phyloP scores from a whole-genome alignment of 192 early-diverging fungal species.

The Mortierella antarctica region DNA sequence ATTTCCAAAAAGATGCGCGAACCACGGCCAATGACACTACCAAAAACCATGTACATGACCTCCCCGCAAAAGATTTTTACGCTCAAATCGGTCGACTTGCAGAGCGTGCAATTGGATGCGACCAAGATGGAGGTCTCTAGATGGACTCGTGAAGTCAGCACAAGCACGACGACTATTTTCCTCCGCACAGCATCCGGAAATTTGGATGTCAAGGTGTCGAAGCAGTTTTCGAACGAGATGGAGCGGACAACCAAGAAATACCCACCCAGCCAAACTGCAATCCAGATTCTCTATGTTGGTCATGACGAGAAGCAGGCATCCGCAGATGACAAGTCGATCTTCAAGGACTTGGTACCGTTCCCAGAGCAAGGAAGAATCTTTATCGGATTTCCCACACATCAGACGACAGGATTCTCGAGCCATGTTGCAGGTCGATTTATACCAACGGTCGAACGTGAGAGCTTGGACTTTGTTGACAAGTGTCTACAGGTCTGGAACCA shows the following conservation, averaged over 20 bases:
- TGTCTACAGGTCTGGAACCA: constrained; percentile 83
- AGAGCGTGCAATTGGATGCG: constrained; percentile 66
- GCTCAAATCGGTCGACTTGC: constrained; percentile 69
- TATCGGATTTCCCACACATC: constrained; percentile 92
- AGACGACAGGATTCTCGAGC: constrained; percentile 86
- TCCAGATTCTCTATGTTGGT: constrained; percentile 79
- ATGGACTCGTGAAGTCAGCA: constrained; percentile 30
- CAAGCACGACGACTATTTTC: constrained; percentile 66
- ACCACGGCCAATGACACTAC: constrained; percentile 69
- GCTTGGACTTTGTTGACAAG: constrained; percentile 89
- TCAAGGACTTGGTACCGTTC: constrained; percentile 78
- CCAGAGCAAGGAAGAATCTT: constrained; percentile 86
- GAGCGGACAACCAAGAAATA: constrained; percentile 89
- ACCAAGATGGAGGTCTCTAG: constrained; percentile 52
- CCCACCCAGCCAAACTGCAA: constrained; percentile 74
- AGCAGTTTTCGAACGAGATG: constrained; percentile 76
- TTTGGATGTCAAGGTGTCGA: constrained; percentile 64
- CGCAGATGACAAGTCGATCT: constrained; percentile 67
- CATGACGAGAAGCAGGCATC: constrained; percentile 83
- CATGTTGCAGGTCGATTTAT: constrained; percentile 88
- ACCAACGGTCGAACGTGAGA: constrained; percentile 92
- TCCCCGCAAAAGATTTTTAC: constrained; percentile 81
- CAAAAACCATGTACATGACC: constrained; percentile 56
- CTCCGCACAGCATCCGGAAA: constrained; percentile 75
- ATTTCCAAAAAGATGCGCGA: constrained; percentile 74